A percentile compares a stretch with the other conserved stretches of the same genome.
Conservation (phyloP, 2,329 filamentous ascomycete genomes). For the Acrocalymma vagum region DNA sequence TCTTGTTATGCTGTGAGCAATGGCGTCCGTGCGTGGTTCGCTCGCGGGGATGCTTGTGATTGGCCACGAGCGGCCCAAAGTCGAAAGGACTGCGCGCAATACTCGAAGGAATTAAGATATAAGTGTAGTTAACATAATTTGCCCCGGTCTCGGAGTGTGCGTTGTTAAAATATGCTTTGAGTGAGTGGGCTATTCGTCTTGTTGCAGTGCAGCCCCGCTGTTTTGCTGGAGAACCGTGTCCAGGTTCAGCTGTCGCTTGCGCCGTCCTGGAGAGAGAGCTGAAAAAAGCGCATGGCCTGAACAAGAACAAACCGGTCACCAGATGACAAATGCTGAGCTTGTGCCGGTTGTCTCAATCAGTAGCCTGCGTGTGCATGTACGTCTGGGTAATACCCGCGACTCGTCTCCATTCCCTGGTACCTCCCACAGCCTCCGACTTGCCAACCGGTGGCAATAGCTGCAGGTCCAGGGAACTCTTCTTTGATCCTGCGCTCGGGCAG, state of each 20-base stretch:
- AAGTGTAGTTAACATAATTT: conserved; percentile 14
- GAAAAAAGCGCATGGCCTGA: conserved; percentile 15
- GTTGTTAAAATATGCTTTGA: no score
- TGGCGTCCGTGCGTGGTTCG: conserved; percentile 32
- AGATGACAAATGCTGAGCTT: conserved; percentile 16
- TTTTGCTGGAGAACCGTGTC: conserved; percentile 1
- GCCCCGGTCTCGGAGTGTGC: conserved; percentile 10
- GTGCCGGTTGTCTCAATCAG: conserved; percentile 24
- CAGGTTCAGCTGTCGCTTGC: conserved; percentile 7
- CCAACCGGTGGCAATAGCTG: conserved; percentile 41
- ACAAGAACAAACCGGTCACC: conserved; percentile 20
- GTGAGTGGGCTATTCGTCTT: no score
- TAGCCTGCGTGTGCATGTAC: conserved; percentile 51
- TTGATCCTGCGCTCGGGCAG: conserved; percentile 51
- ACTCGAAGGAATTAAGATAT: conserved; percentile 26
- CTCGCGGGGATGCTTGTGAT: conserved; percentile 15
- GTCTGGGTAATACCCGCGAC: conserved; percentile 57
- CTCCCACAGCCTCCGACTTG: conserved; percentile 50
- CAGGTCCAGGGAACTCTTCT: conserved; percentile 50
- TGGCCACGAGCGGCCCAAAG: no score
- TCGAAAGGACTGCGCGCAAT: conserved; percentile 9
- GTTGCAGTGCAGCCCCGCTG: no score
- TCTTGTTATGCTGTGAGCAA: conserved; percentile 23
- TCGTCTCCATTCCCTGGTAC: conserved; percentile 57
- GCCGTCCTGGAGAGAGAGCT: conserved; percentile 2